phyloP scores from a whole-genome alignment of 2,329 filamentous ascomycete genomes.

The Furcasterigmium sp. region DNA sequence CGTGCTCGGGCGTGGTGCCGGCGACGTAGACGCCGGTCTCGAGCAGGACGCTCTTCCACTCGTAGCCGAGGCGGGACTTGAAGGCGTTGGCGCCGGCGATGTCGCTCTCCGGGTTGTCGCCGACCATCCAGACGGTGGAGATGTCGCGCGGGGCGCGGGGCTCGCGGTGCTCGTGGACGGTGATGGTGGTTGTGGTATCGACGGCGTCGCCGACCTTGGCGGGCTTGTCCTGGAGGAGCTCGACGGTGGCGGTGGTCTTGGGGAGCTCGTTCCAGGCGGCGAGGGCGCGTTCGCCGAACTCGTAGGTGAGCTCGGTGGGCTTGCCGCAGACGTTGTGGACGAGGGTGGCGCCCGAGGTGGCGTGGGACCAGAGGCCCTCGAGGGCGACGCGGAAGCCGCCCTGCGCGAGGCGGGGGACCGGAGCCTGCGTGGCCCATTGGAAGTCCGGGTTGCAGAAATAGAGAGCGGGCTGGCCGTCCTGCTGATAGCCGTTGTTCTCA shows the following conservation, averaged over 20 bases:
- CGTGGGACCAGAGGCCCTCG: conserved; percentile 56
- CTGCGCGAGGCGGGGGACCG: conserved; percentile 63
- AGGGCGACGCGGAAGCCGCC: conserved; percentile 63
- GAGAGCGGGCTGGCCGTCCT: conserved; percentile 59
- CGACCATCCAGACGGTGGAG: conserved; percentile 68
- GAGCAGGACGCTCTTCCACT: conserved; percentile 63
- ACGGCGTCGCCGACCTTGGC: not conserved
- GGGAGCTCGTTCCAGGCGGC: conserved; percentile 15
- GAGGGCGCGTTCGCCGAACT: conserved; percentile 59
- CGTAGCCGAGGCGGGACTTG: conserved; percentile 44
- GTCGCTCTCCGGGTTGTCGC: conserved; percentile 63
- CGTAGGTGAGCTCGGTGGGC: conserved; percentile 57
- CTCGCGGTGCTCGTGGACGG: not conserved
- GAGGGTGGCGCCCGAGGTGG: conserved; percentile 32
- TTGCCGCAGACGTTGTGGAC: conserved; percentile 60
- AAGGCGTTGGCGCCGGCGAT: conserved; percentile 65
- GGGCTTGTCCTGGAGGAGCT: not conserved
- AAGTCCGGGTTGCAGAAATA: conserved; percentile 70
- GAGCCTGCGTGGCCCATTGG: conserved; percentile 63
- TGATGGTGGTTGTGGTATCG: not conserved
- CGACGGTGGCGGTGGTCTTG: conserved; percentile 8
- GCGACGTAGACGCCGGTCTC: conserved; percentile 60
- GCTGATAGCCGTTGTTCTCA: conserved; percentile 27
- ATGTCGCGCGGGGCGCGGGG: conserved; percentile 9
- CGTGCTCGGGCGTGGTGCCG: conserved; percentile 37